These are phyloP conservation scores for Neonectria neomacrospora DNA, from an alignment of 2,329 filamentous ascomycete species.

Conservation along the genomic window DNA sequence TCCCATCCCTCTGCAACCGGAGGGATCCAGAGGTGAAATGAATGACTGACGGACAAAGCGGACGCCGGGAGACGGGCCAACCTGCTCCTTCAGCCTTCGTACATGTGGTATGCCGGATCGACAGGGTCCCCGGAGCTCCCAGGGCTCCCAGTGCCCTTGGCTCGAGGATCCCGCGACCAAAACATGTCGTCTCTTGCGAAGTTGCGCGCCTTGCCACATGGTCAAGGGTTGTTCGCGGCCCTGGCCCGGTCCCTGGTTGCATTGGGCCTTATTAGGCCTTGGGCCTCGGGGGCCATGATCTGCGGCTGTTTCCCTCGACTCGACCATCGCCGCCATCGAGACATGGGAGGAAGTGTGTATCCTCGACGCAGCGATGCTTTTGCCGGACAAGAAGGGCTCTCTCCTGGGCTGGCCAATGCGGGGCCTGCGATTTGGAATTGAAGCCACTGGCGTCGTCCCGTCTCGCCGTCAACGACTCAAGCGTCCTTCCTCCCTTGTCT, in stretches of 20 bases:
- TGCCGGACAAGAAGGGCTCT: neutral
- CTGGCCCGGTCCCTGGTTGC: slow-evolving; percentile 12
- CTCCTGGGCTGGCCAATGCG: neutral
- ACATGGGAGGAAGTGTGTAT: slow-evolving; percentile 11
- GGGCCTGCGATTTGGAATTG: neutral
- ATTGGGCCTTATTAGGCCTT: too few species aligned
- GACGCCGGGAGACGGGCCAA: neutral
- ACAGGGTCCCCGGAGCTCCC: slow-evolving; percentile 12
- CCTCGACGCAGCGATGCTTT: slow-evolving; percentile 5
- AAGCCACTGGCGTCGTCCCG: neutral
- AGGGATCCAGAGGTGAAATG: neutral
- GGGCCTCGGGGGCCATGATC: slow-evolving; percentile 17
- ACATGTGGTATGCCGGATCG: neutral
- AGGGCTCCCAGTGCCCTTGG: slow-evolving; percentile 7
- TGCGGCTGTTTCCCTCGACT: slow-evolving; percentile 8
- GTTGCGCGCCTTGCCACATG: slow-evolving; percentile 2
- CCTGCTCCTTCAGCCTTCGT: neutral
- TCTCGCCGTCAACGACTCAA: neutral
- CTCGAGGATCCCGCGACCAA: slow-evolving; percentile 12
- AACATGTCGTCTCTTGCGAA: slow-evolving; percentile 5
- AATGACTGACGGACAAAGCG: neutral
- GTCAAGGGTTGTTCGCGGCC: slow-evolving; percentile 18
- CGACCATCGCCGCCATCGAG: slow-evolving; percentile 13
- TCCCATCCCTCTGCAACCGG: slow-evolving; percentile 3
- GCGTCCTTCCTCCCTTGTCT: neutral